Evolutionary conservation across 2,329 filamentous ascomycete species (phyloP).

Genomic region (Mycosphaerella sp.): DNA sequence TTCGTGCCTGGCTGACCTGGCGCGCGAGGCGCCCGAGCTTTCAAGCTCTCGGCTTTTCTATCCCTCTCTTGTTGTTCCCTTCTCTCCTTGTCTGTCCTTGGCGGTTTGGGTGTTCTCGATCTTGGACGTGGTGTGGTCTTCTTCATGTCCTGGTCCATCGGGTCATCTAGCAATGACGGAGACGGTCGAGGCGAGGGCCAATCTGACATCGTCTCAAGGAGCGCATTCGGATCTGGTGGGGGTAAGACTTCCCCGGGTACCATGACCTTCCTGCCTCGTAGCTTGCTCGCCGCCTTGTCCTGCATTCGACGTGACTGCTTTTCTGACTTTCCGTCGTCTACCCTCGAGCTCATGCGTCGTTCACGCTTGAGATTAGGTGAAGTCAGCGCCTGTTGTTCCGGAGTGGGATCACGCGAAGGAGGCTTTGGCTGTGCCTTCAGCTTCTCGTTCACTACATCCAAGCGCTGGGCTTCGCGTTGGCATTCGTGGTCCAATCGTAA

Average conservation of each 20-base stretch:
- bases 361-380: conserved; percentile 33
- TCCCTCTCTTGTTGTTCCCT: conserved; percentile 31
- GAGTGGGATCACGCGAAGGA: conserved; percentile 55
- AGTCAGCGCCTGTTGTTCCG: conserved; percentile 31
- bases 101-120: conserved; percentile 35
- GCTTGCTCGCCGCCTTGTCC: conserved; percentile 32
- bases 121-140: conserved; percentile 25
- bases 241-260: conserved; percentile 42
- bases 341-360: conserved; percentile 26
- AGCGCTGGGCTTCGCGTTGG: conserved; percentile 42
- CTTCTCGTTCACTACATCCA: conserved; percentile 56
- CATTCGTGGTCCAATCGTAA: conserved; percentile 32
- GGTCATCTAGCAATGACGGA: conserved; percentile 26
- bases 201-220: conserved; percentile 33
- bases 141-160: conserved; percentile 16
- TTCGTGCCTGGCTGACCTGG: conserved; percentile 47
- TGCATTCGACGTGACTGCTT: conserved; percentile 23
- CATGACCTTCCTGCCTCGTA: conserved; percentile 35
- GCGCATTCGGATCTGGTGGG: conserved; percentile 39
- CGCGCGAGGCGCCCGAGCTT: conserved; percentile 36
- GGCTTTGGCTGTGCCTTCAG: conserved; percentile 56
- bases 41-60: conserved; percentile 36
- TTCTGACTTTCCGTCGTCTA: conserved; percentile 26
- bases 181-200: conserved; percentile 35
- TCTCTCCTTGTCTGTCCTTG: conserved; percentile 25